Conservation (phyloP, 2,329 filamentous ascomycete species). For the Aspergillus costaricaensis region DNA sequence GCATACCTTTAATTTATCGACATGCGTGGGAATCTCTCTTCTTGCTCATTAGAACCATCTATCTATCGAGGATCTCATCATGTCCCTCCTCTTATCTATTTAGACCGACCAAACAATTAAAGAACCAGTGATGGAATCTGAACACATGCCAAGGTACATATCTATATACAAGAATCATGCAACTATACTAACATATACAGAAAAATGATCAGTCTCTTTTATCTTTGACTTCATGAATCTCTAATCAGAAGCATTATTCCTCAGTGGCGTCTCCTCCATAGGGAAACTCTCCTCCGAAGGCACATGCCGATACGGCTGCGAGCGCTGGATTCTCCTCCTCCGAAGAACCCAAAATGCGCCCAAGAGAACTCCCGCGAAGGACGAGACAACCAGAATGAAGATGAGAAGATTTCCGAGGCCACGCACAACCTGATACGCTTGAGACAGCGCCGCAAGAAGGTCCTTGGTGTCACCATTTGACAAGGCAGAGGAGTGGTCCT, state of each 20-base stretch:
- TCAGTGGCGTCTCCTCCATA: not conserved
- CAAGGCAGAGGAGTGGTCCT: not conserved
- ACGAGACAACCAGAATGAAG: not conserved
- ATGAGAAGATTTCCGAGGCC: not conserved
- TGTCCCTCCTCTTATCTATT: too few relatives aligned
- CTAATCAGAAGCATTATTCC: not conserved
- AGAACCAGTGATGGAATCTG: too few relatives aligned
- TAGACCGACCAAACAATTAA: too few relatives aligned
- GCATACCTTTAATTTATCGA: too few relatives aligned
- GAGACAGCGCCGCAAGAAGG: not conserved
- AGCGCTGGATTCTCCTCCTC: not conserved
- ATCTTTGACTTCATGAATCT: not conserved
- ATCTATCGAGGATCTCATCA: too few relatives aligned
- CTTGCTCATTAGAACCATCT: too few relatives aligned
- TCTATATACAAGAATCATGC: not conserved
- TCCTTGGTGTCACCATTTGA: not conserved
- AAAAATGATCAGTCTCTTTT: not conserved
- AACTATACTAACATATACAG: not conserved
- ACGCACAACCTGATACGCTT: not conserved
- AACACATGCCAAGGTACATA: too few relatives aligned
- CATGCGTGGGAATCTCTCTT: too few relatives aligned
- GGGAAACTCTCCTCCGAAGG: slow-evolving; percentile 1
- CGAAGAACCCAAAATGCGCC: not conserved
- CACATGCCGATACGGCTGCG: not conserved
- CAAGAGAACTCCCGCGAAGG: not conserved